Base-by-base conservation (phyloP, 2,329 filamentous ascomycete genomes). In the Penicillium sp. region DNA sequence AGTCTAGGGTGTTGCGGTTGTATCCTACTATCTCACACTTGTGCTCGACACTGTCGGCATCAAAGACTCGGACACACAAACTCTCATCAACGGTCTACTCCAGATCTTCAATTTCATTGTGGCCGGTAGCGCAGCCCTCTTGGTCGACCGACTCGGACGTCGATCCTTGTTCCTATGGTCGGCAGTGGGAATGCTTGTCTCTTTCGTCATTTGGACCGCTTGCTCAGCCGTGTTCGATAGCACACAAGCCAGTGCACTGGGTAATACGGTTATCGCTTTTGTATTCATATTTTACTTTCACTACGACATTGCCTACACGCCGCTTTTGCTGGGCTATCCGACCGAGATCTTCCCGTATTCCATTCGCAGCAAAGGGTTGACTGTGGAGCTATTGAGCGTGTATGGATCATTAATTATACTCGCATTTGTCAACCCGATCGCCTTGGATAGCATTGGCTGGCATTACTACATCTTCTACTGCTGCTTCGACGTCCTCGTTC, bases 291-390 rank as follows among this genome's bases (percentile, higher is more conserved):
- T 84, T 59, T 78, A 79, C 46, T 74, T 83, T 61, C 83, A 81
- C 59, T 85, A 85, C 68, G 80, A 82, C 55, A 80, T 85, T 51
- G 82, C 79, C 40, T 85, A 82, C 68, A 83, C 80, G 0, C 81
- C 82, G 41, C 74, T 85, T 34, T 73, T 84, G 9, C 75, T 84
- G 2, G 54, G 52, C 32, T 85, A 85, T 57, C 77, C 81, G 1
- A 76, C 84, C 7, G 83, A 86, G 68, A 73, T 86, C 26, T 73
- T 84, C 13, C 82, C 83, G 0, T 85, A 83, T 70, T 75, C 78
- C 72, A 84, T 54, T 21, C 80, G 83, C 41, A 55, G 61, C 20
- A 65, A 64, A 43, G 68, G 67, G 1, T 34, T 68, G 0, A 63
- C 63, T 1, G 52, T 66, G 7, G 56, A 59, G 13, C 41, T 67